phyloP scores from a whole-genome alignment of 768 basidiomycete genomes.

The Tricholoma furcatifolium region DNA sequence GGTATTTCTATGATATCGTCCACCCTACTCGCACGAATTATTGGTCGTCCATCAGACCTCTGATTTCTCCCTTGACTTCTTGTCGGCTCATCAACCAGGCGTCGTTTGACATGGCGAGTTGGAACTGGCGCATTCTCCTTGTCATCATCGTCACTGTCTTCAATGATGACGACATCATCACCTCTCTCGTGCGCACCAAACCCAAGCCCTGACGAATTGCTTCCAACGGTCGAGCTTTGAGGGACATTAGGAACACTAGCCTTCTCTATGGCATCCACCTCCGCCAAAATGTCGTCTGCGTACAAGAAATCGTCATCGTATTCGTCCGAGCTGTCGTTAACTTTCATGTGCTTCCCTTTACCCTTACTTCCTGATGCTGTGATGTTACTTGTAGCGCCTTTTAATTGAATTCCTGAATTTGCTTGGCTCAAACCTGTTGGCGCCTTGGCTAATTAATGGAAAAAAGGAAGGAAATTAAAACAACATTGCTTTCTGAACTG shows the following conservation, averaged over 20 bases:
- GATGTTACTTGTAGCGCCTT: neutral
- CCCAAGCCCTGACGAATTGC: constrained; percentile 2
- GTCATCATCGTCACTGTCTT: constrained; percentile 49
- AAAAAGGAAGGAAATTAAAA: constrained; percentile 4
- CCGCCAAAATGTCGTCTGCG: constrained; percentile 28
- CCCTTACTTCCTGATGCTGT: neutral
- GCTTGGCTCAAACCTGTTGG: neutral
- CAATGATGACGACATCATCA: constrained; percentile 39
- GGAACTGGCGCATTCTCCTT: constrained; percentile 62
- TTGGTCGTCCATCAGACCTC: constrained; percentile 12
- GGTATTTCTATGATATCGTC: constrained; percentile 28
- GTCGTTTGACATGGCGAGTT: constrained; percentile 47
- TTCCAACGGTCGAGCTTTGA: constrained; percentile 4
- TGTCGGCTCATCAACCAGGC: constrained; percentile 25
- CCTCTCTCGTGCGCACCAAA: neutral
- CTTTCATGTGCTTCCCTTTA: constrained; percentile 2
- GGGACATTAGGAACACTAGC: neutral
- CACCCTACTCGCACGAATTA: constrained; percentile 12
- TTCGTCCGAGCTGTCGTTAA: constrained; percentile 14
- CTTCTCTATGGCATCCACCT: constrained; percentile 28
- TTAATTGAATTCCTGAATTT: neutral
- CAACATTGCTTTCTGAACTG: constrained; percentile 1
- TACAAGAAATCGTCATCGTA: constrained; percentile 21
- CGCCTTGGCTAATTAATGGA: neutral
- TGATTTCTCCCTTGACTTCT: constrained; percentile 4